Evolutionary conservation across 2,329 filamentous ascomycete species (phyloP), one percentile per base, ranked within the genome.

Genomic region (Fusarium odoratissimum): DNA sequence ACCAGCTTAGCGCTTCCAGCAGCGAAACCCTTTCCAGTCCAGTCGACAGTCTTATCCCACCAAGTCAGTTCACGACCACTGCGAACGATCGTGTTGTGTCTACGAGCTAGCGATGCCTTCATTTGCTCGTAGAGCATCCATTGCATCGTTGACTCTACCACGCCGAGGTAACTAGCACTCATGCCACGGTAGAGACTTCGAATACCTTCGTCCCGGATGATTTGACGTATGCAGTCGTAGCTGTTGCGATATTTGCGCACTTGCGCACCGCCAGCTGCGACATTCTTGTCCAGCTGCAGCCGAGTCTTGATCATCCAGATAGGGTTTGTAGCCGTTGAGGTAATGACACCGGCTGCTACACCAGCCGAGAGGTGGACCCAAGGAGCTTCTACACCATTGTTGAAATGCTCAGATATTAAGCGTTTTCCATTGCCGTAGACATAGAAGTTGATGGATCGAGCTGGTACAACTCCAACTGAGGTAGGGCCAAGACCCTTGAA

Each of bases 271-370:
- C 84, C 88, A 75, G 89, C 88, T 21, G 92, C 92, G 58, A 91
- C 89, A 79, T 93, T 93, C 85, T 95, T 97, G 84, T 98, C 95
- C 38, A 98, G 89, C 83, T 98, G 95, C 76, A 98, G 81, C 37
- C 95, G 88, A 44, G 95, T 98, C 87, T 98, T 98, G 79, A 98
- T 91, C 71, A 98, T 89, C 95, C 95, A 98, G 78, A 98, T 97
- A 3, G 95, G 95, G 82, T 98, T 98, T 41, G 95, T 98, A 28
- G 92, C 93, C 2, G 95, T 98, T 51, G 93, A 93, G 0, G 95
- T 98, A 11, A 92, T 91, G 46, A 98, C 89, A 5, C 95, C 95
- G 2, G 95, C 95, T 21, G 88, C 86, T 3, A 93, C 90, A 9
- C 93, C 95, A 3, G 94, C 91, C 51, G 89, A 85, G 13, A 97